Conservation (phyloP, 2,329 filamentous ascomycete species). For the Botrytis elliptica region DNA sequence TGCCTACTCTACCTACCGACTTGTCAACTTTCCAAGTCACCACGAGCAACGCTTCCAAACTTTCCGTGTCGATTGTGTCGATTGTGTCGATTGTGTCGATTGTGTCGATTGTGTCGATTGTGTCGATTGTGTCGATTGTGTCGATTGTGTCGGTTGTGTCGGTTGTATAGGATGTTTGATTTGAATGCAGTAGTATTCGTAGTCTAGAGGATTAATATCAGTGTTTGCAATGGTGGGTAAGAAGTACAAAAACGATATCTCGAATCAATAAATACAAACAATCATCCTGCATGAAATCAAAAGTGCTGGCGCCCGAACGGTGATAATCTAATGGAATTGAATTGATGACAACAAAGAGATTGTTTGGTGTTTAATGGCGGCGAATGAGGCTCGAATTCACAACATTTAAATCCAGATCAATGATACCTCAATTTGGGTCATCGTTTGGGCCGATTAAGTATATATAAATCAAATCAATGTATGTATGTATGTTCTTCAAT, state of each 20-base stretch:
- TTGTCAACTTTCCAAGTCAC: background rate
- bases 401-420: background rate
- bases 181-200: background rate
- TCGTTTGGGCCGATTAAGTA: background rate
- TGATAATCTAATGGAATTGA: background rate
- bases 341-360: background rate
- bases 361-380: background rate
- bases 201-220: background rate
- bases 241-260: background rate
- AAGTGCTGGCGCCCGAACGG: background rate
- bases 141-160: background rate
- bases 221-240: background rate
- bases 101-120: background rate
- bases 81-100: background rate
- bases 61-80: background rate
- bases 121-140: background rate
- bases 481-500: background rate
- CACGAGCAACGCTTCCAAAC: background rate
- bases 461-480: background rate
- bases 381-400: background rate
- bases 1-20: background rate
- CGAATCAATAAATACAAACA: background rate
- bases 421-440: background rate
- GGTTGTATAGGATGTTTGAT: background rate
- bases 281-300: background rate